Conservation (phyloP, 73 alveolate genomes). For the Symbiodinium natans region DNA sequence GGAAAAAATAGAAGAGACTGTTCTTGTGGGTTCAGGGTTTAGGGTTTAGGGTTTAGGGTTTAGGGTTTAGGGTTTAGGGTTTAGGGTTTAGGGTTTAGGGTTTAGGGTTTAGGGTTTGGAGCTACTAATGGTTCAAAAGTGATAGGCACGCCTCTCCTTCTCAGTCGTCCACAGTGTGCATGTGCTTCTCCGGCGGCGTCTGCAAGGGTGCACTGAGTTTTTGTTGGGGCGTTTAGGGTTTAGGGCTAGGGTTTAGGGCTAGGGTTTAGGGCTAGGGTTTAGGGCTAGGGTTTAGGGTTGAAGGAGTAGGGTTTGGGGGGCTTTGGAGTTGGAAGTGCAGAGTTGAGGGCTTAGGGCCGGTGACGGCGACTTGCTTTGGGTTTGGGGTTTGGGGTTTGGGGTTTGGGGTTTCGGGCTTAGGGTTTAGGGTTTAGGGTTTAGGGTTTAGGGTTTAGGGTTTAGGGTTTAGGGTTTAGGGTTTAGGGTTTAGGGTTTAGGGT, state of each 20-base stretch:
- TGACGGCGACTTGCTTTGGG: too few relatives aligned
- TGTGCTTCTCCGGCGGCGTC: constrained; percentile 84
- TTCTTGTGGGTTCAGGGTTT: not conserved
- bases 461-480: not conserved
- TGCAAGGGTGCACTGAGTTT: not conserved
- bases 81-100: not conserved
- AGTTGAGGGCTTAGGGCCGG: too few relatives aligned
- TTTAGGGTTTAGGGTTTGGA: not conserved
- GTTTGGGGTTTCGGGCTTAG: too few relatives aligned
- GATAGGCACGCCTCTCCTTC: not conserved
- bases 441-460: not conserved
- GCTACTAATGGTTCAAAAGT: not conserved
- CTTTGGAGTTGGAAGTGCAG: too few relatives aligned
- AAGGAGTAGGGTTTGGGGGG: too few relatives aligned
- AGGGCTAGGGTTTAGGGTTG: too few relatives aligned
- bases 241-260: not conserved
- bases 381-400: too few relatives aligned
- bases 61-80: not conserved
- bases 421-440: not conserved
- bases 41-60: not conserved
- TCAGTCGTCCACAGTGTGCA: constrained; percentile 82
- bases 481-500: not conserved
- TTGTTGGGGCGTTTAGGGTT: not conserved
- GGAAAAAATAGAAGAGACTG: too few relatives aligned
- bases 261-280: too few relatives aligned